phyloP scores from a whole-genome alignment of 116 monocot genomes.

The Trichopus zeylanicus region DNA sequence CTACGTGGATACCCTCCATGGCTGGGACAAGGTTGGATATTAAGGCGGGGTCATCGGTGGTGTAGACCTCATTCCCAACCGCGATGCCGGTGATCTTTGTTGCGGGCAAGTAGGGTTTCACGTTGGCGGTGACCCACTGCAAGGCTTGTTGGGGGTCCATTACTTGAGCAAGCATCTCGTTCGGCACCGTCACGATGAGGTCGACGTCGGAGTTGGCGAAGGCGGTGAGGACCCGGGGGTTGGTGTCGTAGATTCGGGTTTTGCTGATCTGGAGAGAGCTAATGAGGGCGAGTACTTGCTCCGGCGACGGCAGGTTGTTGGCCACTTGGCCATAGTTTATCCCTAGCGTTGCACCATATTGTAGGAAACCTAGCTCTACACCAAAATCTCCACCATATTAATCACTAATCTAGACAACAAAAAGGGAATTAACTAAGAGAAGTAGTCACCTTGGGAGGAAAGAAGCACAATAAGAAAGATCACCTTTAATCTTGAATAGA shows the following conservation, averaged over 20 bases:
- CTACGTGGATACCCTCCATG: constrained; percentile 17
- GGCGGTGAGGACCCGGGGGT: constrained; percentile 17
- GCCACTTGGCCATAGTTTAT: constrained; percentile 35
- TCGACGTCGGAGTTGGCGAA: constrained; percentile 17
- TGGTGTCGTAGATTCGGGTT: constrained; percentile 27
- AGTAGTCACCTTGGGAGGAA: constrained; percentile 50
- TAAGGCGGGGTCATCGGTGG: constrained; percentile 13
- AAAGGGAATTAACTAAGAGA: neutral
- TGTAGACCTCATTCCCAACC: constrained; percentile 34
- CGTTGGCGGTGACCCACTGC: constrained; percentile 16
- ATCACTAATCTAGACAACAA: neutral
- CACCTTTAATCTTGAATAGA: neutral
- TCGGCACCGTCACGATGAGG: constrained; percentile 20
- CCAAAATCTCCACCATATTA: too few species aligned
- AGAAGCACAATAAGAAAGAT: constrained; percentile 38
- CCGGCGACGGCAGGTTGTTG: constrained; percentile 29
- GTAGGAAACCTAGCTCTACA: neutral
- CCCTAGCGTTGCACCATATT: constrained; percentile 9
- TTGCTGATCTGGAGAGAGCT: constrained; percentile 10
- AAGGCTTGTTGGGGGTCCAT: constrained; percentile 3
- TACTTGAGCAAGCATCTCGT: constrained; percentile 8
- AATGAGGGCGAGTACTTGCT: constrained; percentile 10
- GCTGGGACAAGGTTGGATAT: constrained; percentile 24
- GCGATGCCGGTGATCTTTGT: constrained; percentile 22
- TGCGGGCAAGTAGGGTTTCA: constrained; percentile 12